These are phyloP conservation scores for Citropsis articulata DNA, from an alignment of 345 rosid species.

Conservation along the genomic window DNA sequence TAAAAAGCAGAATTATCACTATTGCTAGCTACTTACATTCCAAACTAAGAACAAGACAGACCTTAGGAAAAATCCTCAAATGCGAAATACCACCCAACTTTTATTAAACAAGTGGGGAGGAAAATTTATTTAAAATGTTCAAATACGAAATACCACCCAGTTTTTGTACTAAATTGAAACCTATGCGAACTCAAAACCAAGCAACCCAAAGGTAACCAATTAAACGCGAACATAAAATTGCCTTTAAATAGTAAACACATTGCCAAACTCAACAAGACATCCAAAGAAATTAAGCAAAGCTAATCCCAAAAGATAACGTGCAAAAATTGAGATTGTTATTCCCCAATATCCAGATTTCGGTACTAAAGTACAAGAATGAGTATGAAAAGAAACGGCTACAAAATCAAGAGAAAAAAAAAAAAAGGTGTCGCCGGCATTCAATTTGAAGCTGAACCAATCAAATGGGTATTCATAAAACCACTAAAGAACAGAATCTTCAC, in stretches of 20 bases:
- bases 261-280: not conserved
- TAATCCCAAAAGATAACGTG: not conserved
- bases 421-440: not conserved
- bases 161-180: not conserved
- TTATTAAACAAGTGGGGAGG: too few relatives aligned
- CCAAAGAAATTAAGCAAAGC: not conserved
- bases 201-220: not conserved
- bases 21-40: not conserved
- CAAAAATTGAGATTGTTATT: not conserved
- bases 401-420: not conserved
- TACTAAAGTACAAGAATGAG: too few relatives aligned
- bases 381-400: not conserved
- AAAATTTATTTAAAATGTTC: too few relatives aligned
- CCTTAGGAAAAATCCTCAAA: too few relatives aligned
- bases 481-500: not conserved
- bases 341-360: not conserved
- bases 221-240: not conserved
- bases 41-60: too few relatives aligned
- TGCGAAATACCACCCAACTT: not conserved
- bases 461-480: not conserved
- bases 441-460: not conserved
- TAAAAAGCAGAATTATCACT: not conserved
- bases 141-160: too few relatives aligned
- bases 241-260: not conserved
- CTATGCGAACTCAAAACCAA: not conserved